Percentiles rank a stretch among this genome's conserved stretches.
phyloP scores from a whole-genome alignment of 2,329 filamentous ascomycete species.

The Aspergillus awamori region DNA sequence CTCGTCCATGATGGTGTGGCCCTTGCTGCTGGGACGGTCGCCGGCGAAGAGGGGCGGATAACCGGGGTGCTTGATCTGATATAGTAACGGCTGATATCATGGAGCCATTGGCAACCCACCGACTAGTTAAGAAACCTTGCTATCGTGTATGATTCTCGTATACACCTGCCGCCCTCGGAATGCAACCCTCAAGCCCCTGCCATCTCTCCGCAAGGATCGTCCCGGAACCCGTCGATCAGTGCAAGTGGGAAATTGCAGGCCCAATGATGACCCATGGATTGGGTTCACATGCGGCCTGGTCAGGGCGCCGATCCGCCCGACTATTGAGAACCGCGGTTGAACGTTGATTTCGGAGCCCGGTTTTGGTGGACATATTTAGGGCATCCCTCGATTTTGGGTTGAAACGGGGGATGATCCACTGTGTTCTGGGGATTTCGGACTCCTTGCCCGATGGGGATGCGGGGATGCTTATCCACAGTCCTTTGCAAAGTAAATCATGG shows the following conservation, averaged over 20 bases:
- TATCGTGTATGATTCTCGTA: neutral
- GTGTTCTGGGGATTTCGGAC: neutral
- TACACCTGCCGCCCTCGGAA: neutral
- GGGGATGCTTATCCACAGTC: neutral
- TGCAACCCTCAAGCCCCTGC: neutral
- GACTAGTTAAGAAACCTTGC: neutral
- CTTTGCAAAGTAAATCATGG: neutral
- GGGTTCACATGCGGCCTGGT: constrained; percentile 18
- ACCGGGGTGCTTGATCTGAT: neutral
- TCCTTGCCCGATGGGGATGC: neutral
- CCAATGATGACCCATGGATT: constrained; percentile 11
- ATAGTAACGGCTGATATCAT: neutral
- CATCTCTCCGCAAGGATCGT: constrained; percentile 16
- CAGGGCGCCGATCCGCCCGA: constrained; percentile 20
- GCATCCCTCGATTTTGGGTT: constrained; percentile 9
- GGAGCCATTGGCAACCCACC: neutral
- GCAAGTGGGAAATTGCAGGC: neutral
- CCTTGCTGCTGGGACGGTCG: neutral
- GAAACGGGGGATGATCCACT: constrained; percentile 11
- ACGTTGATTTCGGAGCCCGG: neutral
- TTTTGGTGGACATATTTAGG: constrained; percentile 2
- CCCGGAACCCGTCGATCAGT: constrained; percentile 14
- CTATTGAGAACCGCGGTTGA: constrained; percentile 24
- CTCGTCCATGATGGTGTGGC: constrained; percentile 25
- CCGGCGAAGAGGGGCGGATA: neutral